A percentile compares a stretch with the other conserved stretches of the same genome.
These are phyloP conservation scores for Trichoderma atroviride DNA, from an alignment of 2,329 filamentous ascomycete species.

Conservation along the genomic window DNA sequence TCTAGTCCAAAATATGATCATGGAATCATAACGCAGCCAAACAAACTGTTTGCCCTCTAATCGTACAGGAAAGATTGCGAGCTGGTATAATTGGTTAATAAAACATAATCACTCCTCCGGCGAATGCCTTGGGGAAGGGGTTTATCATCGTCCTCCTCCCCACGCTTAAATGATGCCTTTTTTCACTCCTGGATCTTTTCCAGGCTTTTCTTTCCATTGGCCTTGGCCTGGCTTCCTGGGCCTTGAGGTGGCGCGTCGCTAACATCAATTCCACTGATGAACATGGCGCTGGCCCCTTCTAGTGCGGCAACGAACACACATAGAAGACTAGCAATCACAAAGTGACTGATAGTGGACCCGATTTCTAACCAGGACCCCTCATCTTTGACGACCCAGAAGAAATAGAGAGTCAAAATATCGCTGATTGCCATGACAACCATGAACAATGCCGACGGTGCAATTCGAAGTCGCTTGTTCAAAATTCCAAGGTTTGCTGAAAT, in stretches of 20 bases:
- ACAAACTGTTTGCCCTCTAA: not conserved
- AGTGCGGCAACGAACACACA: slow-evolving; percentile 89
- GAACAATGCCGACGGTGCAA: slow-evolving; percentile 86
- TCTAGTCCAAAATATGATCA: slow-evolving; percentile 8
- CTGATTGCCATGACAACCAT: slow-evolving; percentile 92
- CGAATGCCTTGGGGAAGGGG: not conserved
- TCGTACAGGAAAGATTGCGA: not conserved
- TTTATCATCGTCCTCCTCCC: not conserved
- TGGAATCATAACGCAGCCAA: not conserved
- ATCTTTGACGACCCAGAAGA: slow-evolving; percentile 97
- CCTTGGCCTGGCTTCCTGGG: not conserved
- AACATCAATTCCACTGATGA: slow-evolving; percentile 80
- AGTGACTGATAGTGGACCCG: slow-evolving; percentile 94
- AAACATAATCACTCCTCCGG: not conserved
- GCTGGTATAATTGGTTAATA: not conserved
- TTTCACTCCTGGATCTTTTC: not conserved
- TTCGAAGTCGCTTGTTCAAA: slow-evolving; percentile 78
- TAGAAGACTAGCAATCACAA: slow-evolving; percentile 85
- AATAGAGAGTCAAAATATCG: slow-evolving; percentile 89
- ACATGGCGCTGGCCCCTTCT: slow-evolving; percentile 81
- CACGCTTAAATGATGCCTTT: not conserved
- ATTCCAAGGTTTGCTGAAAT: slow-evolving; percentile 95
- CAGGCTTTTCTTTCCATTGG: not conserved
- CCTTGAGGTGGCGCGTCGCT: not conserved
- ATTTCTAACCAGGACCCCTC: slow-evolving; percentile 98